Conservation (phyloP, 2,329 filamentous ascomycete genomes). For the Aspergillus sp. region DNA sequence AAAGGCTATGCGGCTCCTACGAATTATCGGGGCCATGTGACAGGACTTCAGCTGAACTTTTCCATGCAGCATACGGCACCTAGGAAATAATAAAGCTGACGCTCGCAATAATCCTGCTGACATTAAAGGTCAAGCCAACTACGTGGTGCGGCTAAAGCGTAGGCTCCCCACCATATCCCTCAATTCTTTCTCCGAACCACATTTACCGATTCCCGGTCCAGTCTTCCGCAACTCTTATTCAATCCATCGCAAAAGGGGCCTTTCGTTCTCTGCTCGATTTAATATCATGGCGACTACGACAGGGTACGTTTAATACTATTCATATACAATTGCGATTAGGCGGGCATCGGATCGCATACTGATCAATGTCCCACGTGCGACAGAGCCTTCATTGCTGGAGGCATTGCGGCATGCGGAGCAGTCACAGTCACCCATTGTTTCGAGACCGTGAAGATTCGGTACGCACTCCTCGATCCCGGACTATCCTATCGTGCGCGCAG, state of each 20-base stretch:
- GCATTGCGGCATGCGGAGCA: constrained; percentile 92
- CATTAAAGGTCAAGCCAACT: too few relatives aligned
- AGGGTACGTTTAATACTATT: constrained; percentile 29
- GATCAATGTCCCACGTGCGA: constrained; percentile 7
- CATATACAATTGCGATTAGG: too few relatives aligned
- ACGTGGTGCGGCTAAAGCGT: neutral
- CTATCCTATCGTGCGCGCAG: neutral
- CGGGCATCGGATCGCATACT: neutral
- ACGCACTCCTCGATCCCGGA: constrained; percentile 20
- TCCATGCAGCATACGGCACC: too few relatives aligned
- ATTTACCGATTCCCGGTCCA: constrained; percentile 10
- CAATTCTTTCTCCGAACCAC: constrained; percentile 8
- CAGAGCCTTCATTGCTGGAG: constrained; percentile 87
- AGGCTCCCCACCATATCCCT: neutral
- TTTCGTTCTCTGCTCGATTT: neutral
- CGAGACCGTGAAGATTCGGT: constrained; percentile 98
- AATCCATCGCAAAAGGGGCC: neutral
- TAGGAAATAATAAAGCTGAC: too few relatives aligned
- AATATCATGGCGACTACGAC: constrained; percentile 47
- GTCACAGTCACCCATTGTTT: constrained; percentile 97
- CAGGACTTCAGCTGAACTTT: too few relatives aligned
- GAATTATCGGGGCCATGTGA: too few relatives aligned
- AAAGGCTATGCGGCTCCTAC: too few relatives aligned
- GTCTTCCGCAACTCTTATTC: constrained; percentile 1
- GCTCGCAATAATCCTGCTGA: too few relatives aligned